Base-by-base conservation (phyloP, 371 early-diverging fungal species). In the Chytridium lagenaria region DNA sequence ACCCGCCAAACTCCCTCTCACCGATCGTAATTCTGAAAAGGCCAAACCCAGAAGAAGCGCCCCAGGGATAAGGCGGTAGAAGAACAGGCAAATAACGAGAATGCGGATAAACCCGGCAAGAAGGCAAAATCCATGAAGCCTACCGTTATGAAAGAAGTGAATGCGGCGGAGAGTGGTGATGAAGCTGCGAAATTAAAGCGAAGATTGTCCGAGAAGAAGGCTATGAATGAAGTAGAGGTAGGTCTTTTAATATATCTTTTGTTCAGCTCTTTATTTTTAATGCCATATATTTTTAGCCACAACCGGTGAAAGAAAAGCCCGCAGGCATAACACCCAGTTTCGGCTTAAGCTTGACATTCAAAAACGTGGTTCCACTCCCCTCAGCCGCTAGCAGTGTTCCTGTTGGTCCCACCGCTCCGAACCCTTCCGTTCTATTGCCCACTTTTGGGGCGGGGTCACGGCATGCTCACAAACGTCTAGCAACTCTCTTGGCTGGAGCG, bases 131-230 rank as follows among this genome's bases (percentile, higher is more conserved):
- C 10, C 12, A 61, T 34, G 37, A 61, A 10, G 61, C n/a, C n/a
- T n/a, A n/a, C n/a, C n/a, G n/a, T 34, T 61, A 23, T 15, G 36
- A 3, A 34, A 37, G 57, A 55, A 55, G 10, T 16, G 10, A 55
- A 15, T 7, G 57, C 26, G 23, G 57, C 10, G 23, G 26, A 30
- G 16, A 19, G 26, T 23, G 30, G 30, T 26, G 57, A 55, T 26
- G 57, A 30, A 55, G 26, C 57, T 7, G 26, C 15, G 57, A 61
- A 61, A 23, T 7, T 12, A 61, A 61, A 31, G 61, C 61, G 61
- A 12, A 3, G 36, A 34, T 34, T 61, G 2, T 61, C 61, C 12
- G 36, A 61, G 34, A 61, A 61, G 61, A 61, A 34, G 61, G 61
- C 61, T 3, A 34, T 23, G 10, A 34, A 61, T 12, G 36, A 34